phyloP scores from a whole-genome alignment of 176 grass and related monocot species.

The Musa troglodytarum region DNA sequence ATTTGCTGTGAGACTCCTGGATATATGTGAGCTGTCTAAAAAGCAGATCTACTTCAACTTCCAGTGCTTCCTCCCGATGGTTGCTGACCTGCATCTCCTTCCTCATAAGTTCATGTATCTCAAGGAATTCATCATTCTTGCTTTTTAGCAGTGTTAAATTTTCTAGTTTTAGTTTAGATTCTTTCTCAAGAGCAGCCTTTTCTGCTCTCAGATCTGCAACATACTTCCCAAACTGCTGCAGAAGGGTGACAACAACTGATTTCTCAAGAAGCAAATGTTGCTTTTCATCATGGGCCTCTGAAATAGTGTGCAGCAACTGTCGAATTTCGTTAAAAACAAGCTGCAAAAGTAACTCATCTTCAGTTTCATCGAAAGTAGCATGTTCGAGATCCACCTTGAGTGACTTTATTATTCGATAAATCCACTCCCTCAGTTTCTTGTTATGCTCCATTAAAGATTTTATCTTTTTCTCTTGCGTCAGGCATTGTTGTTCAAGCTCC shows the following conservation, averaged over 20 bases:
- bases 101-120: constrained; percentile 35
- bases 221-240: constrained; percentile 76
- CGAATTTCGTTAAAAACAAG: constrained; percentile 79
- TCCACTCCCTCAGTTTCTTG: constrained; percentile 44
- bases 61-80: constrained; percentile 54
- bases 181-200: constrained; percentile 56
- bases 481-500: constrained; percentile 16
- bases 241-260: constrained; percentile 69
- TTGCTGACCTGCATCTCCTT: constrained; percentile 48
- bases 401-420: constrained; percentile 52
- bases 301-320: constrained; percentile 55
- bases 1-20: constrained; percentile 44
- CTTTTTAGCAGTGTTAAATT: constrained; percentile 43
- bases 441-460: constrained; percentile 37
- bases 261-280: constrained; percentile 77
- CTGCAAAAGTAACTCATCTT: constrained; percentile 83
- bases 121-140: constrained; percentile 48
- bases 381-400: constrained; percentile 74
- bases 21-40: constrained; percentile 54
- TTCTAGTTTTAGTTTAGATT: constrained; percentile 46
- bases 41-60: constrained; percentile 60
- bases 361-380: constrained; percentile 46
- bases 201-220: constrained; percentile 77
- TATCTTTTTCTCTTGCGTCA: constrained; percentile 31
- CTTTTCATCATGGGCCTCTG: constrained; percentile 76